A percentile compares a stretch with the other conserved stretches of the same genome.
Evolutionary conservation across 352 stramenopile genomes (phyloP).

Genomic region (Pythium apleroticum): DNA sequence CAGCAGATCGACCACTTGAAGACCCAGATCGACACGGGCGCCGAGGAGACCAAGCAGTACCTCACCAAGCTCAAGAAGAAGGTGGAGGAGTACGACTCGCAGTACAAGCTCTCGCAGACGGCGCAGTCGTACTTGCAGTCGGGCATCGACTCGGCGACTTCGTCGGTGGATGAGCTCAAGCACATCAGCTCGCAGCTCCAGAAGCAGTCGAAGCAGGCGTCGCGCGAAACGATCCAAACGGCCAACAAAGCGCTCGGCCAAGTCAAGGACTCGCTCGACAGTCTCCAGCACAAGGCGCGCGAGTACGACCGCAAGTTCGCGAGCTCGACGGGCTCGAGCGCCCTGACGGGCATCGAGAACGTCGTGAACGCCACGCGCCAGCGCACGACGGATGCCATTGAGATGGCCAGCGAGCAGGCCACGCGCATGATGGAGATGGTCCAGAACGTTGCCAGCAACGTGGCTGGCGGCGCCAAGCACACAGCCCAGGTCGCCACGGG

Average conservation of each 20-base stretch:
- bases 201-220: conserved; percentile 41
- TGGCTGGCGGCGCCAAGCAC: conserved; percentile 21
- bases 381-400: conserved; percentile 53
- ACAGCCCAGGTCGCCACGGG: conserved; percentile 40
- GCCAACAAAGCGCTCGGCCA: conserved; percentile 45
- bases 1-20: conserved; percentile 48
- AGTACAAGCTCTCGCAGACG: conserved; percentile 46
- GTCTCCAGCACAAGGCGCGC: conserved; percentile 44
- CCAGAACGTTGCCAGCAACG: conserved; percentile 32
- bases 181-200: conserved; percentile 31
- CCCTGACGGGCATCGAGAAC: conserved; percentile 27
- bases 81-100: conserved; percentile 51
- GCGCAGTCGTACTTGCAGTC: conserved; percentile 46
- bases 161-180: conserved; percentile 43
- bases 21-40: conserved; percentile 49
- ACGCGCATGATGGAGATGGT: conserved; percentile 42
- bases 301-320: conserved; percentile 64
- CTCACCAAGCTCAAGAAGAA: conserved; percentile 61
- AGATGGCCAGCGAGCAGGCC: conserved; percentile 54
- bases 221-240: conserved; percentile 44
- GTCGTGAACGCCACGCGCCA: conserved; percentile 57
- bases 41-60: conserved; percentile 57
- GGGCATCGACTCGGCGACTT: conserved; percentile 32
- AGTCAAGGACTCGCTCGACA: conserved; percentile 40
- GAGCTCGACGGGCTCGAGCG: conserved; percentile 17